Conservation (phyloP, 169 alveolate species). For the Eimeria praecox region DNA sequence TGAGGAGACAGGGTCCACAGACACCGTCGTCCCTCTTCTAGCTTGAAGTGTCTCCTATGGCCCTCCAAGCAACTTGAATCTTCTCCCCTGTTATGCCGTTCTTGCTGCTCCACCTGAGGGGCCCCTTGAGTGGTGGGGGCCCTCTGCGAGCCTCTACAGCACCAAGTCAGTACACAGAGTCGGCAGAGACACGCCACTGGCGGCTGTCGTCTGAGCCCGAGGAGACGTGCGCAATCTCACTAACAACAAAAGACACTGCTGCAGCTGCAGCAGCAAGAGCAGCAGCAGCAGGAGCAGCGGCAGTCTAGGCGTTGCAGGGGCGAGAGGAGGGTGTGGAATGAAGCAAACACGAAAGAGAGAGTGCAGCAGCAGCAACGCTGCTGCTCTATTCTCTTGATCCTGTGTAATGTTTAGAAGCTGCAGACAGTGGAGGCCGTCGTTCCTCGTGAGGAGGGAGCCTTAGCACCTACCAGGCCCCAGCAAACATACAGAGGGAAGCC, state of each 20-base stretch:
- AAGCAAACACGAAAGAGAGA: background rate
- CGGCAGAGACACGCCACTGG: background rate
- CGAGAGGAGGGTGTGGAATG: background rate
- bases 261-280: background rate
- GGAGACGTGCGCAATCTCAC: background rate
- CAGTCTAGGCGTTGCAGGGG: background rate
- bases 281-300: background rate
- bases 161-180: background rate
- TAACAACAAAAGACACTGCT: background rate
- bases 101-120: background rate
- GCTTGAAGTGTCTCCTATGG: background rate
- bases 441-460: background rate
- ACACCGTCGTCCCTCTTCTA: background rate
- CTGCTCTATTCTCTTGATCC: background rate
- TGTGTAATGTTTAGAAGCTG: background rate
- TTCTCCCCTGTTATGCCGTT: background rate
- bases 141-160: background rate
- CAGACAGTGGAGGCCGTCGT: background rate
- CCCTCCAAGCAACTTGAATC: background rate
- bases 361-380: constrained; percentile 2
- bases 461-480: background rate
- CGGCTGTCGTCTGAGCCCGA: background rate
- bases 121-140: background rate
- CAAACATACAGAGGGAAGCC: background rate
- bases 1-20: background rate